phyloP scores from a whole-genome alignment of 73 alveolate genomes.

The Uronychia setigera region DNA sequence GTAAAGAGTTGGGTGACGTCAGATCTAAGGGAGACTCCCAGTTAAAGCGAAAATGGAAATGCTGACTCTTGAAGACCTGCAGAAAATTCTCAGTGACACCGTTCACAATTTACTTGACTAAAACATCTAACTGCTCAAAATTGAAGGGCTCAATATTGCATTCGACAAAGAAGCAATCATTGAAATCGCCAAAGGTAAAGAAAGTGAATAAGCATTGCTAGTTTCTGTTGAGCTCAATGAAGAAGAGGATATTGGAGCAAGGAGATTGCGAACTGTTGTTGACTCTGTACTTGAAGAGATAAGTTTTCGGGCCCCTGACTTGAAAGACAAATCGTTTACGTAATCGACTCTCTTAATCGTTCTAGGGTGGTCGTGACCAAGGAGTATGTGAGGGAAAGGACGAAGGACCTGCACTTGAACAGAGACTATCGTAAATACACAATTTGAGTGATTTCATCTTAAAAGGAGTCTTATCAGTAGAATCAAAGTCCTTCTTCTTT shows the following conservation, averaged over 20 bases:
- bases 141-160: conserved; percentile 58
- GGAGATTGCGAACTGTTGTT: conserved; percentile 72
- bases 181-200: conserved; percentile 58
- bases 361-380: conserved; percentile 34
- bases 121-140: conserved; percentile 58
- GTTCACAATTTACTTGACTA: conserved; percentile 62
- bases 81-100: conserved; percentile 63
- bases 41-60: conserved; percentile 62
- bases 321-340: conserved; percentile 22
- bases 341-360: conserved; percentile 7
- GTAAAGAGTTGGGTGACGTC: neutral
- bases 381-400: conserved; percentile 54
- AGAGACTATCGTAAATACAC: conserved; percentile 61
- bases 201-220: neutral
- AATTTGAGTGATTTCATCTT: conserved; percentile 25
- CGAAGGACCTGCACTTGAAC: conserved; percentile 48
- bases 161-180: conserved; percentile 65
- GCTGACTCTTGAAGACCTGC: conserved; percentile 60
- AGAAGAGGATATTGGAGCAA: conserved; percentile 84
- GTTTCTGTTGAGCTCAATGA: conserved; percentile 46
- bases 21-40: conserved; percentile 80
- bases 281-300: conserved; percentile 74
- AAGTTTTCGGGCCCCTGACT: conserved; percentile 66
- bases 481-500: neutral
- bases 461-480: neutral